Conservation (phyloP, 2,329 filamentous ascomycete species). For the Arthroderma sp. region DNA sequence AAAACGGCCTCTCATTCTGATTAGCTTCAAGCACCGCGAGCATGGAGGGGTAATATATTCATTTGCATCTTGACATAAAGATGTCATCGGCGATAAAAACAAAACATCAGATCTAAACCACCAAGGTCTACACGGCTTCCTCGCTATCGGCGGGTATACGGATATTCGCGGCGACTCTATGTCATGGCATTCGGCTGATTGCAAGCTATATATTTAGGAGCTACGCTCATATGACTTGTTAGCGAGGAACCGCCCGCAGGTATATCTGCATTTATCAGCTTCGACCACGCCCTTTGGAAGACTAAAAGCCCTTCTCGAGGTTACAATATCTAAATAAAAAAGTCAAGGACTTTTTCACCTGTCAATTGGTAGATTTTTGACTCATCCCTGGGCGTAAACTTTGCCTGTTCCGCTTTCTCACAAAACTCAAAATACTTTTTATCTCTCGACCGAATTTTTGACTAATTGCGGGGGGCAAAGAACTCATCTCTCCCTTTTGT, state of each 20-base stretch:
- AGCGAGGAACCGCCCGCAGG: not conserved
- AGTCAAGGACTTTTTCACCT: too few relatives aligned
- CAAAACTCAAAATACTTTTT: slow-evolving; percentile 5
- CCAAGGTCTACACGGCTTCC: not conserved
- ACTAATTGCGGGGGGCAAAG: slow-evolving; percentile 2
- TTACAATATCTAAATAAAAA: not conserved
- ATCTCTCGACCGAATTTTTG: slow-evolving; percentile 1
- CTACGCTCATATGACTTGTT: not conserved
- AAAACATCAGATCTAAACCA: not conserved
- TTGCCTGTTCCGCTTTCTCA: not conserved
- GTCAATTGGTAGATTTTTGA: not conserved
- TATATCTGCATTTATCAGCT: not conserved
- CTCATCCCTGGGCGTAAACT: slow-evolving; percentile 1
- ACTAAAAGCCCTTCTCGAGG: not conserved
- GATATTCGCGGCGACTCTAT: not conserved
- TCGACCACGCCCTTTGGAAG: not conserved
- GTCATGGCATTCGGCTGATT: not conserved
- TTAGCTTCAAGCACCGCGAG: not conserved
- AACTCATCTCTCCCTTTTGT: not conserved
- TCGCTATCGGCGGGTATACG: slow-evolving; percentile 2
- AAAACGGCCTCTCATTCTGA: not conserved
- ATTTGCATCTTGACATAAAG: not conserved
- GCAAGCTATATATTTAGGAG: not conserved
- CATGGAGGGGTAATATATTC: not conserved
- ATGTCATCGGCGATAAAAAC: not conserved